These are phyloP conservation scores for Fraxinus albicans DNA, from an alignment of 305 asterid species.

Conservation along the genomic window DNA sequence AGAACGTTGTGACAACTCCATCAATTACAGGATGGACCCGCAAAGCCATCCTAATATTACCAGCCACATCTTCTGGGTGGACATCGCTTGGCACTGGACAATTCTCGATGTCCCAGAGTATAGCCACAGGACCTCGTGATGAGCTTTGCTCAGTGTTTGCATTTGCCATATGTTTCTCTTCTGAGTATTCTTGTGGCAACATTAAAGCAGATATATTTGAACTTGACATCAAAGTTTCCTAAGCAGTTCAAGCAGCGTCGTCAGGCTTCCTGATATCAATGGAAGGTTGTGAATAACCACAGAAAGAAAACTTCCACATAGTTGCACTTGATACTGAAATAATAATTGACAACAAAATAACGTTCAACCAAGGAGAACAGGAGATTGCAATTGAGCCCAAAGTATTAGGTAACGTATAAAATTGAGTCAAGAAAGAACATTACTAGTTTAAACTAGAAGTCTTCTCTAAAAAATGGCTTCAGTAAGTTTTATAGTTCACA, in stretches of 20 bases:
- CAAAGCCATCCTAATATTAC: conserved; percentile 80
- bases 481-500: background rate
- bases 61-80: conserved; percentile 88
- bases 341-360: background rate
- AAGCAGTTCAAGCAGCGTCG: conserved; percentile 1
- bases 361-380: background rate
- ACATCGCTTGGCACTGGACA: conserved; percentile 90
- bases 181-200: conserved; percentile 35
- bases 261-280: conserved; percentile 30
- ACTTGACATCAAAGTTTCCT: conserved; percentile 39
- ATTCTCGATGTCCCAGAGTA: conserved; percentile 98
- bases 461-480: background rate
- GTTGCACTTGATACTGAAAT: conserved; percentile 4
- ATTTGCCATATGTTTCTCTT: conserved; percentile 30
- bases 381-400: background rate
- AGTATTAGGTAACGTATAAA: background rate
- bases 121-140: conserved; percentile 59
- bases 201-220: conserved; percentile 33
- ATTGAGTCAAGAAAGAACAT: background rate
- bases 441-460: background rate
- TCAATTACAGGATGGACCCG: conserved; percentile 66
- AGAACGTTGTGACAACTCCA: conserved; percentile 76
- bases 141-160: conserved; percentile 27
- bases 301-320: conserved; percentile 14
- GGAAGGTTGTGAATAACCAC: conserved; percentile 19